These are phyloP conservation scores for Chenopodium album DNA, from an alignment of 148 eudicot genomes.

Conservation along the genomic window DNA sequence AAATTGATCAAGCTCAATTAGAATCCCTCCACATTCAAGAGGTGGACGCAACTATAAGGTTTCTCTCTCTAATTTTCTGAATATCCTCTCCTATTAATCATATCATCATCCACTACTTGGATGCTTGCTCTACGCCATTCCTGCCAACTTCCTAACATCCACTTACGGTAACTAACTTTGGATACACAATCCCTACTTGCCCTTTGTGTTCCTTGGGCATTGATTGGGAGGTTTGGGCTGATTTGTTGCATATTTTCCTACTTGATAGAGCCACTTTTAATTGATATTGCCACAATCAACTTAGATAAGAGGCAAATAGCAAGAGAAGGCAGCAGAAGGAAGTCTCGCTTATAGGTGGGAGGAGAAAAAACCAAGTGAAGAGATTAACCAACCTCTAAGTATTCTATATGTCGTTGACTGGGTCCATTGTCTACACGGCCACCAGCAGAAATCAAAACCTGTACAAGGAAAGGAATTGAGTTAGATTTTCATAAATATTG, in stretches of 20 bases:
- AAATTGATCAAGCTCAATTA: not conserved
- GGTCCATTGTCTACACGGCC: slow-evolving; percentile 39
- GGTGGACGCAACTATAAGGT: not conserved
- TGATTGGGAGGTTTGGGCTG: not conserved
- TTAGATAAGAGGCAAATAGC: not conserved
- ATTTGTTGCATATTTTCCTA: not conserved
- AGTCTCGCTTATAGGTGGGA: not conserved
- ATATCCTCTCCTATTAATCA: not conserved
- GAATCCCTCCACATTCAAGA: not conserved
- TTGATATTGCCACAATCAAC: not conserved
- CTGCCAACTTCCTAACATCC: not conserved
- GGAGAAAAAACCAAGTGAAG: not conserved
- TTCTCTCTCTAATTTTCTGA: not conserved
- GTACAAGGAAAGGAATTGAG: slow-evolving; percentile 21
- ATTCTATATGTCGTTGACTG: slow-evolving; percentile 43
- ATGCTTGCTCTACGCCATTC: not conserved
- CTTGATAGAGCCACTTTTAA: not conserved
- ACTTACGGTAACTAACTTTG: not conserved
- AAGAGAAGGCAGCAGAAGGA: not conserved
- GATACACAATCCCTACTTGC: not conserved
- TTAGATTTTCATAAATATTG: slow-evolving; percentile 5
- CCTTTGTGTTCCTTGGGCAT: not conserved
- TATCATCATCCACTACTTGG: not conserved
- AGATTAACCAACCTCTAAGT: slow-evolving; percentile 58
- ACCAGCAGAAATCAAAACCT: slow-evolving; percentile 62